Base-by-base conservation (phyloP, 805 yeast species). In the Teunomyces stri region DNA sequence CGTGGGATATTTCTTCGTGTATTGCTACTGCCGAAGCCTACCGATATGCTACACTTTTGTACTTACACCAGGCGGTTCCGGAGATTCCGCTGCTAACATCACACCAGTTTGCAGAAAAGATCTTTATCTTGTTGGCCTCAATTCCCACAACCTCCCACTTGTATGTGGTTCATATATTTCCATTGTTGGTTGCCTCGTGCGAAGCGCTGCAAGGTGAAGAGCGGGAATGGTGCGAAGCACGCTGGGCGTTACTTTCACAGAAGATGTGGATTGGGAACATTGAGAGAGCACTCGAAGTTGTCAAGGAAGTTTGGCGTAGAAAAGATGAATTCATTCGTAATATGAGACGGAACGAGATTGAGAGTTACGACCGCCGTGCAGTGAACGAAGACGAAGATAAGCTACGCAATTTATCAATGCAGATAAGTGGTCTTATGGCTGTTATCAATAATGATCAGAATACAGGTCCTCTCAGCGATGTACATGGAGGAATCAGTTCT, bases 11-110 rank as follows among this genome's bases (percentile, higher is more conserved):
- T 27, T 65, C 83, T 4, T 76, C 85, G 7, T 80, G 85, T 48
- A 69, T 84, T 21, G 79, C 87, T 1, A 84, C 88, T 0, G 88
- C 89, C 2, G 89, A 84, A 56, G 84, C 88, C 0, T 84, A 84
- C 60, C 59, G 87, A 34, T 81, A 72, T 59, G 75, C 87, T 1
- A 72, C 86, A 0, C 59, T 84, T 33, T 57, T 84, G 16, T 82
- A 80, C 56, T 62, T 84, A 27, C 87, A 82, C 59, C 88, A 84
- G 57, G 84, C 87, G 0, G 87, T 84, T 3, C 89, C 89, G 0
- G 87, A 84, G 52, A 73, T 83, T 13, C 85, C 86, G 7, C 76
- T 81, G 6, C 59, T 68, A 33, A 62, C 80, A 6, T 76, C 85
- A 1, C 81, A 75, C 47, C 78, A 71, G 44, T 59, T 82, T 28